Percentiles rank a stretch among this genome's conserved stretches.
Conservation (phyloP, 106 monocot genomes). For the Acorus gramineus region DNA sequence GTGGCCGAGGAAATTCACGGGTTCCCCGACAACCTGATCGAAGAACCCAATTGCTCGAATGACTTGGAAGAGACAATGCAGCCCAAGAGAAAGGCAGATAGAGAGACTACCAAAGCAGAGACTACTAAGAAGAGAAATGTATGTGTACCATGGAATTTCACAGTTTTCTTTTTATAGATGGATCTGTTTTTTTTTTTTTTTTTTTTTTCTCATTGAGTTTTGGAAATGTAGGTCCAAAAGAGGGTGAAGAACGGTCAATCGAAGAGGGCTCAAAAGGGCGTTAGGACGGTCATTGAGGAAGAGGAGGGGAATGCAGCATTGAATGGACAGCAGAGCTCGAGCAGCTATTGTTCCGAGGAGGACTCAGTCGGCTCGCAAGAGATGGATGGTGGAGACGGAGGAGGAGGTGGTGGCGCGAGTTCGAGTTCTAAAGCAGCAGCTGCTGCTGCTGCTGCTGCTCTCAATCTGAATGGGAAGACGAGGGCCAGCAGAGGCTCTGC, state of each 20-base stretch:
- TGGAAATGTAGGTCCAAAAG: not conserved
- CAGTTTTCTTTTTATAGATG: too few relatives aligned
- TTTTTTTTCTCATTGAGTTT: too few relatives aligned
- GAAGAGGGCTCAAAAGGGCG: conserved; percentile 6
- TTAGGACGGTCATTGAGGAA: not conserved
- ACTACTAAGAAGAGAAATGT: too few relatives aligned
- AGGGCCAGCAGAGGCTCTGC: conserved; percentile 23
- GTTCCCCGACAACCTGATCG: too few relatives aligned
- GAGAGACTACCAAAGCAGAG: too few relatives aligned
- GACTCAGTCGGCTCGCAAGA: conserved; percentile 3
- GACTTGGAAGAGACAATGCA: too few relatives aligned
- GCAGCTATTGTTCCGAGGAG: conserved; percentile 3
- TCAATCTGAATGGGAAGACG: conserved; percentile 3
- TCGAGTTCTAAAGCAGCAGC: not conserved
- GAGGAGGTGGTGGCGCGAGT: not conserved
- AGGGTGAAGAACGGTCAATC: not conserved
- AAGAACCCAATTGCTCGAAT: too few relatives aligned
- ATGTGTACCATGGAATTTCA: too few relatives aligned
- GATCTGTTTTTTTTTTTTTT: too few relatives aligned
- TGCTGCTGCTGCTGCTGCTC: not conserved
- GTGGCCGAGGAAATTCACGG: too few relatives aligned
- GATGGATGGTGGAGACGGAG: not conserved
- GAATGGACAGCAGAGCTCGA: not conserved
- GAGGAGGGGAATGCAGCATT: conserved; percentile 3
- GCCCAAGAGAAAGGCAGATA: too few relatives aligned